Base-by-base conservation (phyloP, 768 basidiomycete genomes). In the Hydnomerulius pinastri region DNA sequence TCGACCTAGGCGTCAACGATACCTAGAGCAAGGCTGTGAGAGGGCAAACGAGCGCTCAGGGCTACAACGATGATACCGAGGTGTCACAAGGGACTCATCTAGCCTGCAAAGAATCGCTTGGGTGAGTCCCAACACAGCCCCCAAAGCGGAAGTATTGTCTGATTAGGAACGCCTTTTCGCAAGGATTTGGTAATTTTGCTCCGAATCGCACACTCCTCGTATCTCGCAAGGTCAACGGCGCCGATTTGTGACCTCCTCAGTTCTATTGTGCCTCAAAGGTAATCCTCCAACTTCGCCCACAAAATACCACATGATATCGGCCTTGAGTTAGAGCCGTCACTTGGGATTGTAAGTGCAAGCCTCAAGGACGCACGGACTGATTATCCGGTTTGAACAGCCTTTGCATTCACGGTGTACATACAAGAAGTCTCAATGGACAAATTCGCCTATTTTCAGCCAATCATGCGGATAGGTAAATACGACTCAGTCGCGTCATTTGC, bases 141-240 rank as follows among this genome's bases (percentile, higher is more conserved):
- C 30, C 10, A 11, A 20, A 29, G 15, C 2, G 20, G 37, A 17
- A 6, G 13, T 10, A 23, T 33, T 47, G n/a, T 18, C 28, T 38
- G 5, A 32, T 21, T 21, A 37, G n/a, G n/a, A n/a, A 17, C 2
- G 6, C 9, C 24, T 27, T 27, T 41, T 25, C 37, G 18, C 18
- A 20, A 10, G 7, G 23, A 41, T 41, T 20, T 24, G 39, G 25
- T 23, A 39, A n/a, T n/a, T n/a, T n/a, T n/a, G n/a, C n/a, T n/a
- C n/a, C n/a, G n/a, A n/a, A n/a, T n/a, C n/a, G n/a, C n/a, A n/a
- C n/a, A n/a, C n/a, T n/a, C n/a, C n/a, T n/a, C n/a, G n/a, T n/a
- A n/a, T 28, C 17, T 13, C 59, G 59, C 59, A 61, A 23, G 32
- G 33, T 48, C 36, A 10, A 50, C 53, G 46, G 59, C 56, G 53